Evolutionary conservation across 257 asterid species (phyloP).

Genomic region (Mentha longifolia): DNA sequence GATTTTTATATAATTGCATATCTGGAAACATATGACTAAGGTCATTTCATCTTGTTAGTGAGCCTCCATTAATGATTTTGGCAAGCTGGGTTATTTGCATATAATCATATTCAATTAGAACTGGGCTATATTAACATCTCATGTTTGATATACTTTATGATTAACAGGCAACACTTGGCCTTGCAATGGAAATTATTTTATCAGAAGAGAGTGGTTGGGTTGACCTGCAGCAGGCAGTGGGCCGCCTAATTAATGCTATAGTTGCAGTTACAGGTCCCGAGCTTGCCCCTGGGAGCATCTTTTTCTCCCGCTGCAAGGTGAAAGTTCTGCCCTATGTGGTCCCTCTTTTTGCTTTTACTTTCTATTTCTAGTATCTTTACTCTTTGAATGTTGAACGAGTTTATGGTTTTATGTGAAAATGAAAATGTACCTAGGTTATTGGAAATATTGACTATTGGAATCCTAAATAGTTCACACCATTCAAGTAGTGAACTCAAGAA

Average conservation of each 20-base stretch:
- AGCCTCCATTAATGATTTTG: constrained; percentile 3
- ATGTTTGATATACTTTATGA: constrained; percentile 24
- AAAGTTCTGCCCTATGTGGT: constrained; percentile 15
- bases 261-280: constrained; percentile 99
- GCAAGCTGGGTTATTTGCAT: constrained; percentile 29
- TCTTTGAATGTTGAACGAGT: constrained; percentile 6
- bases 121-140: constrained; percentile 23
- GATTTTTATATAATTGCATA: constrained; percentile 17
- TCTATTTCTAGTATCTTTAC: neutral
- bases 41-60: constrained; percentile 1
- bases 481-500: constrained; percentile 1
- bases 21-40: neutral
- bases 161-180: constrained; percentile 90
- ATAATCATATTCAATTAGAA: constrained; percentile 16
- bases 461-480: neutral
- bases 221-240: constrained; percentile 95
- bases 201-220: constrained; percentile 92
- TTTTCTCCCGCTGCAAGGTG: constrained; percentile 99
- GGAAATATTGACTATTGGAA: neutral
- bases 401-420: constrained; percentile 10
- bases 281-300: constrained; percentile 95
- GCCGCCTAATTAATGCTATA: constrained; percentile 93
- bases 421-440: neutral
- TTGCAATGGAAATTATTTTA: constrained; percentile 87
- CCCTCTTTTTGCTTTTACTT: constrained; percentile 1